A percentile compares a stretch with the other conserved stretches of the same genome.
Conservation (phyloP, 2,329 filamentous ascomycete species). For the Thelonectria olida region DNA sequence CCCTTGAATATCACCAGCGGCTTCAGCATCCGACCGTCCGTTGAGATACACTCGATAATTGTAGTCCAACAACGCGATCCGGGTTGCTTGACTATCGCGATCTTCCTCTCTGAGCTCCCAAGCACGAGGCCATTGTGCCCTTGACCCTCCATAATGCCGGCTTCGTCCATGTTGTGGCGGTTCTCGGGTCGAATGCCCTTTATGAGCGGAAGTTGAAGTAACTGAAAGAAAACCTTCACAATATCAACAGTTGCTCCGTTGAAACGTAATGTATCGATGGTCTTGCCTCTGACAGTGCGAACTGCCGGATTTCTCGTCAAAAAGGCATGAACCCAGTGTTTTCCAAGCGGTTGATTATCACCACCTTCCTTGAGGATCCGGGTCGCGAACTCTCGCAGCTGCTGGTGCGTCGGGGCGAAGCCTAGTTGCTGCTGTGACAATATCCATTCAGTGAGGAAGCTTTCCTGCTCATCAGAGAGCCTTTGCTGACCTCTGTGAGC, state of each 20-base stretch:
- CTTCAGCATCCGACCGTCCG: not conserved
- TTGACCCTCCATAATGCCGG: constrained; percentile 7
- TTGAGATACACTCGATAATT: constrained; percentile 13
- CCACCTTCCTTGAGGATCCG: not conserved
- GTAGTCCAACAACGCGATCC: constrained; percentile 3
- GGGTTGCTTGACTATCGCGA: not conserved
- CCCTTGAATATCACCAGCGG: constrained; percentile 12
- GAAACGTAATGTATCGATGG: not conserved
- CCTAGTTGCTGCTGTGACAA: not conserved
- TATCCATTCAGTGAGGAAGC: not conserved
- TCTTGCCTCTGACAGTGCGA: not conserved
- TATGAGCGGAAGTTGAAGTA: no score
- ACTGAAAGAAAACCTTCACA: no score
- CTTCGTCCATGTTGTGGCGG: constrained; percentile 6
- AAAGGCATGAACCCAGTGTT: not conserved
- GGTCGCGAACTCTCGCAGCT: not conserved
- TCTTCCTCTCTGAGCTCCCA: constrained; percentile 2
- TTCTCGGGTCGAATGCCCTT: not conserved
- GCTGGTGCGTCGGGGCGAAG: not conserved
- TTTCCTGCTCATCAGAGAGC: not conserved
- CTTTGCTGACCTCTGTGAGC: not conserved
- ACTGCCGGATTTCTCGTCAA: not conserved
- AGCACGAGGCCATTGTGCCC: constrained; percentile 11
- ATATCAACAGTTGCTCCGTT: no score
- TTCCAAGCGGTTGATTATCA: not conserved